phyloP scores from a whole-genome alignment of 2,329 filamentous ascomycete species.

The Bisporella sp. region DNA sequence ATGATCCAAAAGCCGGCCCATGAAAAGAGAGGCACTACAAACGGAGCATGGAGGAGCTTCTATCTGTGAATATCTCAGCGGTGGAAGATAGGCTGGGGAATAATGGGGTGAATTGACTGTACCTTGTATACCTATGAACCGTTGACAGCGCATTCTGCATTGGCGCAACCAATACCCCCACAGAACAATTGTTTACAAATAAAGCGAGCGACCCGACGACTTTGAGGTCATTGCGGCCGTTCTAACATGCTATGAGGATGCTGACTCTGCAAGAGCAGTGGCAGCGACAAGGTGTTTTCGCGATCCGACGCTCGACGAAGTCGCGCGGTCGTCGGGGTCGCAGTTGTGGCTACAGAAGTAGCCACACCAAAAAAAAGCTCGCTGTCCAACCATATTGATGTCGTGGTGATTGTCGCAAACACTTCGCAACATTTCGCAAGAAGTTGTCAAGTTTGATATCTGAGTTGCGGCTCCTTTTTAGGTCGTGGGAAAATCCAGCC shows the following conservation, averaged over 20 bases:
- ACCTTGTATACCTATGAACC: constrained; percentile 15
- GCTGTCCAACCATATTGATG: constrained; percentile 9
- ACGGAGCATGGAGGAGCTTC: too few relatives aligned
- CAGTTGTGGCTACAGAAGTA: constrained; percentile 2
- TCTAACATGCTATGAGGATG: not conserved
- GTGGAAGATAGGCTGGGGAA: too few relatives aligned
- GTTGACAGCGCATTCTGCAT: constrained; percentile 24
- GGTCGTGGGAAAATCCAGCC: constrained; percentile 13
- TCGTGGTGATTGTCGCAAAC: constrained; percentile 7
- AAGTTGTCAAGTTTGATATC: constrained; percentile 4
- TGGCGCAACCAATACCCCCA: constrained; percentile 15
- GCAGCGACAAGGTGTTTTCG: not conserved
- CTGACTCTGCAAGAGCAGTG: not conserved
- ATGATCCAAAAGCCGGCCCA: too few relatives aligned
- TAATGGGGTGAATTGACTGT: constrained; percentile 9
- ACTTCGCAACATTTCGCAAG: not conserved
- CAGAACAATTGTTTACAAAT: constrained; percentile 10
- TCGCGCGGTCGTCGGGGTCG: constrained; percentile 7
- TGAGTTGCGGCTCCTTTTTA: constrained; percentile 12
- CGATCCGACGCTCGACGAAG: constrained; percentile 7
- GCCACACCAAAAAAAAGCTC: not conserved
- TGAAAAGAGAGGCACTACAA: too few relatives aligned
- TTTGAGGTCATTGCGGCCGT: not conserved
- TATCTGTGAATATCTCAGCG: too few relatives aligned
- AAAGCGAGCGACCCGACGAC: constrained; percentile 6